These are phyloP conservation scores for Cyclotella atomus DNA, from an alignment of 108 stramenopile genomes.

Conservation along the genomic window DNA sequence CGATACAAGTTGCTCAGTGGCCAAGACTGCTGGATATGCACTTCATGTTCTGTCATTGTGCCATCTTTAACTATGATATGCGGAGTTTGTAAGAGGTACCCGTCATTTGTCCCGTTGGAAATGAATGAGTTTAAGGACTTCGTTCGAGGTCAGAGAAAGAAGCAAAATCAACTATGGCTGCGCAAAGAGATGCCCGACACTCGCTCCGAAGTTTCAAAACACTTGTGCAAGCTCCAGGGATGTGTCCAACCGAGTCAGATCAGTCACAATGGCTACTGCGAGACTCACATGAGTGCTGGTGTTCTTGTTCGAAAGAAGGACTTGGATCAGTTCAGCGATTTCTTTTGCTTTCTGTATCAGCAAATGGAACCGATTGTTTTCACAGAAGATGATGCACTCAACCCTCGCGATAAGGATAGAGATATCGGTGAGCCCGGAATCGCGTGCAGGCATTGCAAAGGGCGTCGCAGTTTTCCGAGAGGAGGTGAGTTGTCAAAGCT, in stretches of 20 bases:
- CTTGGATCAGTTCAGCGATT: slow-evolving; percentile 66
- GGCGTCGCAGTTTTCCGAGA: slow-evolving; percentile 71
- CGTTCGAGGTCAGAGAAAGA: slow-evolving; percentile 19
- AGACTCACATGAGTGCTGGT: slow-evolving; percentile 4
- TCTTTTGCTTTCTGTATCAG: slow-evolving; percentile 58
- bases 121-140: slow-evolving; percentile 39
- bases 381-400: slow-evolving; percentile 43
- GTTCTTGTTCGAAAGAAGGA: slow-evolving; percentile 64
- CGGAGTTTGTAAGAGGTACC: slow-evolving; percentile 14
- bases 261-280: slow-evolving; percentile 16
- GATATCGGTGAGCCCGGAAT: slow-evolving; percentile 75
- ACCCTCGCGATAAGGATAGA: slow-evolving; percentile 71
- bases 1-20: slow-evolving; percentile 39
- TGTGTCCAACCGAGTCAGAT: slow-evolving; percentile 7
- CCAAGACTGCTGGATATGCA: slow-evolving; percentile 46
- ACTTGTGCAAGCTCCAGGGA: slow-evolving; percentile 13
- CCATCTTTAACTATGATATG: slow-evolving; percentile 29
- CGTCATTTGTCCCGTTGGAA: slow-evolving; percentile 35
- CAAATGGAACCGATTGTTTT: slow-evolving; percentile 5
- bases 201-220: too few species aligned
- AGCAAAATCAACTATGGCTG: slow-evolving; percentile 8
- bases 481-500: not conserved
- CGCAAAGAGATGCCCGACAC: slow-evolving; percentile 9
- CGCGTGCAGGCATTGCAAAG: slow-evolving; percentile 78
- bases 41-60: slow-evolving; percentile 24